A percentile compares a stretch with the other conserved stretches of the same genome.
phyloP scores from a whole-genome alignment of 192 early-diverging fungal species.

The Geranomyces variabilis region DNA sequence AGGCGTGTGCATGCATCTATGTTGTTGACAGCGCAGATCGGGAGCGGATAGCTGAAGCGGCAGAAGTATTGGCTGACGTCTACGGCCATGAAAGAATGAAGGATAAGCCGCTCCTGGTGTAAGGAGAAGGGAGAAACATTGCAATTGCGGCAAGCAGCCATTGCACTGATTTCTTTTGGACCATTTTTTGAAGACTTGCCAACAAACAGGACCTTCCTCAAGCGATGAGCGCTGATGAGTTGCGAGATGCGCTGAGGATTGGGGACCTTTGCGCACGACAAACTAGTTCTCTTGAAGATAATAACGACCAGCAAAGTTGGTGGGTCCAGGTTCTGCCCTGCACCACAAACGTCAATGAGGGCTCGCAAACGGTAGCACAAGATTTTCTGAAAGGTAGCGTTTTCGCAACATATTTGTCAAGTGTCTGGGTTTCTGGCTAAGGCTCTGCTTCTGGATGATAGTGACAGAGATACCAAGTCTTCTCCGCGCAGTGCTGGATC shows the following conservation, averaged over 20 bases:
- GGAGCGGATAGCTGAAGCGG: slow-evolving; percentile 21
- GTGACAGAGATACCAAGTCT: background rate
- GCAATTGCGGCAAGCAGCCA: too few species aligned
- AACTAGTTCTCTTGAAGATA: too few species aligned
- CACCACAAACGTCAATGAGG: slow-evolving; percentile 2
- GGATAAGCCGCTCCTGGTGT: slow-evolving; percentile 40
- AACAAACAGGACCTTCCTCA: slow-evolving; percentile 33
- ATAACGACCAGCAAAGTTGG: background rate
- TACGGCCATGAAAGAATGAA: slow-evolving; percentile 25
- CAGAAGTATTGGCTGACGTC: slow-evolving; percentile 2
- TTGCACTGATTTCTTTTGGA: background rate
- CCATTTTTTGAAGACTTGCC: slow-evolving; percentile 24
- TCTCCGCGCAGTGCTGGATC: background rate
- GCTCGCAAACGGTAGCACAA: background rate
- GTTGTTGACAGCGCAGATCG: slow-evolving; percentile 28
- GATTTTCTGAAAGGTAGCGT: background rate
- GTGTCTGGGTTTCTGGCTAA: background rate
- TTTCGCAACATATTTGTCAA: too few species aligned
- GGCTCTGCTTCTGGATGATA: background rate
- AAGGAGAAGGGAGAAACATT: background rate
- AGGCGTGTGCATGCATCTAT: slow-evolving; percentile 34
- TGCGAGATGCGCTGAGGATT: slow-evolving; percentile 2
- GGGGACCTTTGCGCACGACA: background rate
- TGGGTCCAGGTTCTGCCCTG: slow-evolving; percentile 9
- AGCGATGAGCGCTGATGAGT: background rate